Conservation (phyloP, 768 basidiomycete genomes). For the Pisolithus orientalis region DNA sequence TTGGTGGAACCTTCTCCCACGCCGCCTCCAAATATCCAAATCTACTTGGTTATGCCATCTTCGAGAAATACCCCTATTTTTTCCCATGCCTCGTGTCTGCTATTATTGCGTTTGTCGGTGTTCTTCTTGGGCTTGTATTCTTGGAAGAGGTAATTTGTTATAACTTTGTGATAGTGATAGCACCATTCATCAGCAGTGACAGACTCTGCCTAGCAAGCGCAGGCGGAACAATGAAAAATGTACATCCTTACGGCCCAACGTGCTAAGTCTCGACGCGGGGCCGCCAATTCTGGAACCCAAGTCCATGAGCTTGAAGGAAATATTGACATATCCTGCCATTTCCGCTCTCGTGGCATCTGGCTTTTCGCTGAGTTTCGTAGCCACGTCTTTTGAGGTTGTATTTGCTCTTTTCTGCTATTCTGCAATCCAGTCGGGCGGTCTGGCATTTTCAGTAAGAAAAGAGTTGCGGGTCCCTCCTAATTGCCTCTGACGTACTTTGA, state of each 20-base stretch:
- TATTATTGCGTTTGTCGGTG: conserved; percentile 33
- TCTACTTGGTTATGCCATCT: conserved; percentile 35
- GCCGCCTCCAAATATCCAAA: conserved; percentile 41
- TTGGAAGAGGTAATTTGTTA: conserved; percentile 42
- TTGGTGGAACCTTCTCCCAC: conserved; percentile 50
- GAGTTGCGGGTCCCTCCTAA: neutral
- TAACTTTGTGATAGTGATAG: neutral
- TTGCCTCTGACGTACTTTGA: neutral
- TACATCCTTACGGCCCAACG: neutral
- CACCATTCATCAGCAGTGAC: neutral
- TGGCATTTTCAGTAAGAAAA: conserved; percentile 45
- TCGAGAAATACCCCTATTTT: conserved; percentile 44
- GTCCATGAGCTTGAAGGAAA: conserved; percentile 23
- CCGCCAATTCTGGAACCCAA: conserved; percentile 4
- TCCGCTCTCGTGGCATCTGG: conserved; percentile 47
- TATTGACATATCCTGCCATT: conserved; percentile 47
- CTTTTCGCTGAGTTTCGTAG: conserved; percentile 44
- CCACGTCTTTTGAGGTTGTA: conserved; percentile 54
- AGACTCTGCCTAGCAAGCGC: conserved; percentile 40
- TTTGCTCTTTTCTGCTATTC: conserved; percentile 67
- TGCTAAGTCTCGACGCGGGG: neutral
- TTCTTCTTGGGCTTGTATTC: conserved; percentile 36
- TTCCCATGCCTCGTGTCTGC: conserved; percentile 47
- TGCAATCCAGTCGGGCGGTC: conserved; percentile 46
- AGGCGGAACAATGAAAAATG: conserved; percentile 14